Evolutionary conservation across 2,329 filamentous ascomycete species (phyloP), one percentile per base, ranked within the genome.

Genomic region (Alternaria ventricosa): DNA sequence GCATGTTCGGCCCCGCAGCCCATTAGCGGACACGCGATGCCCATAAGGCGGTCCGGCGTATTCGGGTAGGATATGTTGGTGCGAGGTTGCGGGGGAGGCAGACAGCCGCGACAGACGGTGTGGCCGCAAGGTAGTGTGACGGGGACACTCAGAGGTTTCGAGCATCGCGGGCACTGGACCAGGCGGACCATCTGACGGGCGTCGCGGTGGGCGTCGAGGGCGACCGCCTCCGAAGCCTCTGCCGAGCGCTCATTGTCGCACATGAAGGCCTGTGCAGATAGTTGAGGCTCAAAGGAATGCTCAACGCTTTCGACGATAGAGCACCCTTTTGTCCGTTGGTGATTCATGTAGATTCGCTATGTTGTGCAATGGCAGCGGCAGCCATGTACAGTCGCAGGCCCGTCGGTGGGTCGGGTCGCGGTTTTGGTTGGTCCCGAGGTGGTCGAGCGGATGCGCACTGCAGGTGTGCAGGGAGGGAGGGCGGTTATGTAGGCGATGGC

Each of bases 111-210:
- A 81, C 94, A 97, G 11, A 97, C 80, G 11, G 90, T 90, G 74
- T 90, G 88, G 27, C 94, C 93, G 77, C 94, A 97, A 6, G 94
- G 93, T 5, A 97, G 82, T 0, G 92, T 92, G 60, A 93, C 85
- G 6, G 94, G 92, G 9, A 88, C 84, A 49, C 81, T 84, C 28
- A 96, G 83, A 1, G 91, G 90, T 46, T 83, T 83, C 4, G 90
- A 92, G 78, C 94, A 97, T 66, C 87, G 82, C 11, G 86, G 86
- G 77, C 94, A 97, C 80, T 96, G 93, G 57, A 96, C 85, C 44
- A 96, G 82, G 46, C 90, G 89, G 65, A 96, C 85, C 58, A 94
- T 83, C 61, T 87, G 82, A 67, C 91, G 85, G 18, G 88, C 86
- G 75, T 90, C 84, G 66, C 82, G 80, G 68, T 84, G 81, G 30